Percentiles rank a stretch among this genome's conserved stretches.
Conservation (phyloP, 345 rosid genomes). For the Hevea brasiliensis region DNA sequence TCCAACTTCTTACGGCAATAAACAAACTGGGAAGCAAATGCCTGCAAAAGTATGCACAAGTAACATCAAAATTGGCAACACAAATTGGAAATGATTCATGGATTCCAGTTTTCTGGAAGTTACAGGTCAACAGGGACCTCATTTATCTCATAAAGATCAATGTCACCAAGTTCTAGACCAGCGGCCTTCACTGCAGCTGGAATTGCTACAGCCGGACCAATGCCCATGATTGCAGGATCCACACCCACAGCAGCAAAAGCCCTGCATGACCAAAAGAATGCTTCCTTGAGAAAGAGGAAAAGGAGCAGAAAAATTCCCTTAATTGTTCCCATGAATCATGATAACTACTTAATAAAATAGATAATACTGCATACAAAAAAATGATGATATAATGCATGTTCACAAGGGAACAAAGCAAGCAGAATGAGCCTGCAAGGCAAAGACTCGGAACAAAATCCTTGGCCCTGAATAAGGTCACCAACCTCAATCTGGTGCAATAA, state of each 20-base stretch:
- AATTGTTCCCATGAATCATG: too few species aligned
- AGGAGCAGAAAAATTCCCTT: not conserved
- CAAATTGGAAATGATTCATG: not conserved
- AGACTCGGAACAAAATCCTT: not conserved
- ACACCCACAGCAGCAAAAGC: slow-evolving; percentile 92
- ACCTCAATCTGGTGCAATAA: not conserved
- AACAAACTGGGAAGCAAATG: slow-evolving; percentile 93
- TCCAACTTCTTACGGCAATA: slow-evolving; percentile 88
- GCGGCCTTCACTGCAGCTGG: slow-evolving; percentile 96
- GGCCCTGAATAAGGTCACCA: not conserved
- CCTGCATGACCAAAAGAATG: slow-evolving; percentile 42
- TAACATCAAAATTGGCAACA: not conserved
- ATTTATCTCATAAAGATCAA: slow-evolving; percentile 96
- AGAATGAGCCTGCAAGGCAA: too few species aligned
- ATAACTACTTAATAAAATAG: too few species aligned
- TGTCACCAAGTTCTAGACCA: slow-evolving; percentile 84
- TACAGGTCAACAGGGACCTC: slow-evolving; percentile 50
- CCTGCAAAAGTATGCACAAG: slow-evolving; percentile 58
- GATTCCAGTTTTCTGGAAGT: not conserved
- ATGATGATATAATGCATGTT: too few species aligned
- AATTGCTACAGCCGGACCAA: slow-evolving; percentile 95
- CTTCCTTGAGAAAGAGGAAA: not conserved
- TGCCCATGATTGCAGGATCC: slow-evolving; percentile 95
- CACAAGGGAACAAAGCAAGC: too few species aligned
- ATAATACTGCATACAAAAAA: too few species aligned